Conservation (phyloP, 768 basidiomycete species). For the Tricholoma furcatifolium region DNA sequence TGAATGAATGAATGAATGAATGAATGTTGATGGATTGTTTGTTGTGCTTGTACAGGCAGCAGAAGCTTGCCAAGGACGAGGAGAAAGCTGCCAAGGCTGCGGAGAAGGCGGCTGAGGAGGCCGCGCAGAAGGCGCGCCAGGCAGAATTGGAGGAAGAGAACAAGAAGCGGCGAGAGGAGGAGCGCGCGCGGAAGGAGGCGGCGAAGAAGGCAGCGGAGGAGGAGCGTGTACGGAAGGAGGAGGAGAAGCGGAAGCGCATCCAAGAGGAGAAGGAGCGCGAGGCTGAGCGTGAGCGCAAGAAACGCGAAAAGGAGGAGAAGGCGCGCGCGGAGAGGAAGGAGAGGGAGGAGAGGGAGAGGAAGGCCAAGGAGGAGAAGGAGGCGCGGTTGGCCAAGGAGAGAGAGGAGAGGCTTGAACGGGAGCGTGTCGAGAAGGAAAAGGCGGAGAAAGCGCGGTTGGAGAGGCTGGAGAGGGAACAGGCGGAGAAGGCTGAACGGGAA, state of each 20-base stretch:
- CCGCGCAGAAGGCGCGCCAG: constrained; percentile 72
- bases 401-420: constrained; percentile 52
- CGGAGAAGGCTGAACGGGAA: constrained; percentile 37
- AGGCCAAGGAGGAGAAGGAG: constrained; percentile 67
- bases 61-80: constrained; percentile 92
- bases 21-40: constrained; percentile 11
- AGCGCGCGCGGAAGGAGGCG: constrained; percentile 75
- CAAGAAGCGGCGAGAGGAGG: constrained; percentile 83
- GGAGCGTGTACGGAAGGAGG: constrained; percentile 79
- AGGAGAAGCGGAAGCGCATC: constrained; percentile 73
- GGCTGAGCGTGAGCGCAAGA: constrained; percentile 71
- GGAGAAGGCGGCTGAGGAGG: constrained; percentile 85
- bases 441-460: constrained; percentile 29
- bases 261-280: constrained; percentile 82
- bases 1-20: not conserved
- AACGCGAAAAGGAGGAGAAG: constrained; percentile 72
- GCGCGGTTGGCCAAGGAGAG: constrained; percentile 64
- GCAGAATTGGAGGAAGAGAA: constrained; percentile 78
- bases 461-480: constrained; percentile 37
- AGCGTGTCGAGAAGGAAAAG: constrained; percentile 42
- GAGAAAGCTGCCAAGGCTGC: constrained; percentile 82
- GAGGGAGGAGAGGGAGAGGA: constrained; percentile 61
- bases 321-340: constrained; percentile 73
- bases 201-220: constrained; percentile 78
- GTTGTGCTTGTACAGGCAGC: constrained; percentile 54